These are phyloP conservation scores for Berberis thunbergii DNA, from an alignment of 164 flowering plant genomes.

Conservation along the genomic window DNA sequence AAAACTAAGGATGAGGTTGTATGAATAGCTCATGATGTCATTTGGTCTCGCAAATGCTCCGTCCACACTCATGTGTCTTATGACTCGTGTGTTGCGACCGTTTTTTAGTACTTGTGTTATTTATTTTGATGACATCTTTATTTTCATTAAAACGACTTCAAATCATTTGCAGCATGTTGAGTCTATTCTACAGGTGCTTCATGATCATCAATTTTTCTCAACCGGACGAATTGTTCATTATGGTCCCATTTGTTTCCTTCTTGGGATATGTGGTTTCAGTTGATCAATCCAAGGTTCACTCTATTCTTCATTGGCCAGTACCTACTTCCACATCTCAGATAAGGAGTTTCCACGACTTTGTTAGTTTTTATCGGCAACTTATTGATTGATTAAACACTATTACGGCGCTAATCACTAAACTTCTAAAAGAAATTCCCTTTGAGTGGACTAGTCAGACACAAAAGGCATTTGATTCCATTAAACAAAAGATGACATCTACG, in stretches of 20 bases:
- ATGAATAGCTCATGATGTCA: too few species aligned
- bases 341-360: not conserved
- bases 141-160: not conserved
- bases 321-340: not conserved
- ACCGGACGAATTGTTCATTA: not conserved
- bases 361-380: not conserved
- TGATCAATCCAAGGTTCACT: not conserved
- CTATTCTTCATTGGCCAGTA: not conserved
- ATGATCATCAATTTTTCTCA: not conserved
- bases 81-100: not conserved
- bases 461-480: too few species aligned
- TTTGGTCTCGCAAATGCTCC: too few species aligned
- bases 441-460: too few species aligned
- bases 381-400: too few species aligned
- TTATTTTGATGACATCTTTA: not conserved
- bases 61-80: not conserved
- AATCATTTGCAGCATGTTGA: not conserved
- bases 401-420: not conserved
- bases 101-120: not conserved
- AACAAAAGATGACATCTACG: too few species aligned
- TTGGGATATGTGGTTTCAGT: not conserved
- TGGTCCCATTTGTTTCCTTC: not conserved
- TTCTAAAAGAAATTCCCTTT: not conserved
- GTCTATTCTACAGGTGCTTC: not conserved
- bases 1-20: too few species aligned